Evolutionary conservation across 2,329 filamentous ascomycete species (phyloP).

Genomic region (Aspergillus awamori): DNA sequence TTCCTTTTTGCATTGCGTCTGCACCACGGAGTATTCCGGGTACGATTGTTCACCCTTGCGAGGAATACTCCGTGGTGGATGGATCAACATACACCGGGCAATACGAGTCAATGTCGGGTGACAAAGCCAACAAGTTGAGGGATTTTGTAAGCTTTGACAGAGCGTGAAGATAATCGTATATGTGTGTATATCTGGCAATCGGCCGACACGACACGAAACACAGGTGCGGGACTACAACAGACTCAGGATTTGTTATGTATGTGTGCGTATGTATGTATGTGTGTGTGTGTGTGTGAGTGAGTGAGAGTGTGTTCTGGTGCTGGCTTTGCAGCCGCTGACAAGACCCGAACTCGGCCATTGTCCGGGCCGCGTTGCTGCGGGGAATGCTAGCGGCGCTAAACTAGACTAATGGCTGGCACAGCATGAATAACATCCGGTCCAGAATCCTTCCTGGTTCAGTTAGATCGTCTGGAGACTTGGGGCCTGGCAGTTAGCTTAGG

Average conservation of each 20-base stretch:
- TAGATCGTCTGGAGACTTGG: slow-evolving; percentile 11
- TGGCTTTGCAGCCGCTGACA: slow-evolving; percentile 13
- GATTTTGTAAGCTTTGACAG: neutral
- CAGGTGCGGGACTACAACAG: neutral
- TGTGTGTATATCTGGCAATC: no score
- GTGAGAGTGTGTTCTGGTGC: no score
- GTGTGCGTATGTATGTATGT: no score
- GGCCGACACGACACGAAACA: neutral
- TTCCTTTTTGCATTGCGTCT: neutral
- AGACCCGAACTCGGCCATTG: slow-evolving; percentile 18
- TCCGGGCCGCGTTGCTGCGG: slow-evolving; percentile 23
- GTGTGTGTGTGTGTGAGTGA: no score
- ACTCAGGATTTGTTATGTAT: neutral
- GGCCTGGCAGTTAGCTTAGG: slow-evolving; percentile 15
- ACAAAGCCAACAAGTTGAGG: neutral
- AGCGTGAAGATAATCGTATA: neutral
- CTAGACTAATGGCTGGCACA: neutral
- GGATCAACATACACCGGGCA: neutral
- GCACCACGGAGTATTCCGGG: slow-evolving; percentile 1
- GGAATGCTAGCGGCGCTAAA: slow-evolving; percentile 10
- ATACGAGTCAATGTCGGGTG: neutral
- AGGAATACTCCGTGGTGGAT: neutral
- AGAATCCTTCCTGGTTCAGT: slow-evolving; percentile 29
- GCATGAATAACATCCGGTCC: slow-evolving; percentile 18
- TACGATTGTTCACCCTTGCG: neutral